Base-by-base conservation (phyloP, 2,329 filamentous ascomycete genomes). In the Aspergillus ochraceoroseus region DNA sequence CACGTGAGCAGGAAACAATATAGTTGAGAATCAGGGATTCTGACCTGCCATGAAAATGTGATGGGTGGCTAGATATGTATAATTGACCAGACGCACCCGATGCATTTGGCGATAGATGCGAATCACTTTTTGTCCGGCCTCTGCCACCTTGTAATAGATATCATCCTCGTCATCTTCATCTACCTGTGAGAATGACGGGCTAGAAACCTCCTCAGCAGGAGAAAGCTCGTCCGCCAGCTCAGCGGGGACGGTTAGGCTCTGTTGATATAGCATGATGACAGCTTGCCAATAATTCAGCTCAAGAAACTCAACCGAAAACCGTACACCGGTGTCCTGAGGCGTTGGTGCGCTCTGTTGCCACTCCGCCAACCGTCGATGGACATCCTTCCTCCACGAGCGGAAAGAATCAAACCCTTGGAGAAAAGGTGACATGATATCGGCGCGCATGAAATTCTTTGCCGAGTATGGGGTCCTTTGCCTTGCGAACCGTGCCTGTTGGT, bases 211-310 rank as follows among this genome's bases (percentile, higher is more conserved):
- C 35, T 77, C 75, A 3, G 75, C 71, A 2, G 73, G 71, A 27
- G 71, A 75, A 5, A 80, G 80, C 65, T 95, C 90, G 38, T 81
- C 81, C 38, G 89, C 87, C 43, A 96, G 80, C 57, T 88, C 80
- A 27, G 84, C 79, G 1, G 90, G 90, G 12, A 95, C 86, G 33
- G 86, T 84, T 46, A 95, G 66, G 62, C 88, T 92, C 64, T 95
- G 90, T 40, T 90, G 76, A 62, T 96, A 96, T 13, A 96, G 76
- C 83, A 95, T 88, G 52, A 95, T 94, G 46, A 96, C 82, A 3
- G 88, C 87, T 62, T 95, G 90, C 89, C 90, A 96, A 65, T 96
- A 96, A 63, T 96, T 96, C 46, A 96, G 74, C 55, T 95, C 87
- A 3, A 95, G 68, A 55, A 96, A 95, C 41, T 95, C 84, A 1